Base-by-base conservation (phyloP, 1,284 basidiomycete species). In the Porogramme epimiltina region DNA sequence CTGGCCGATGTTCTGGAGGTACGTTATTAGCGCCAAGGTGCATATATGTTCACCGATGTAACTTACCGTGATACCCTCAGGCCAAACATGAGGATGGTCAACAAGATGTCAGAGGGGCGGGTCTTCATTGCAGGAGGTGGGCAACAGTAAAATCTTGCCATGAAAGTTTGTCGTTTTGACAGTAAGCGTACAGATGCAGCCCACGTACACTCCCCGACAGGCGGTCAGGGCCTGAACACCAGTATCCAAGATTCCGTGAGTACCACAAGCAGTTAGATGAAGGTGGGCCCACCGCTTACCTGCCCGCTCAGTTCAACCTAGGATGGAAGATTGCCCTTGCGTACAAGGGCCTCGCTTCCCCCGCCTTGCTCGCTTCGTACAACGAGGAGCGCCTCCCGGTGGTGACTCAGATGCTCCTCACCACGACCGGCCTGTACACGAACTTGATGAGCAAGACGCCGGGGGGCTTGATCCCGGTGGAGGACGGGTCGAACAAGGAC, bases 71-170 rank as follows among this genome's bases (percentile, higher is more conserved):
- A n/a, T n/a, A n/a, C n/a, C 1, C 9, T 1, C 36, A 75, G 73
- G 28, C 67, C 70, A 1, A 74, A 73, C 50, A 70, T 74, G 42
- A 56, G 72, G 6, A 70, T 73, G 66, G 69, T 69, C 1, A 63
- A 71, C 33, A 65, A 65, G 40, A 70, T 75, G 52, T 56, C 52
- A 13, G 62, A 65, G n/a, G 73, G 70, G 0, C 56, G 70, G 8
- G 66, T 66, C 1, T 73, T 75, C 49, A 52, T 76, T n/a, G 66
- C 62, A 3, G 73, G 74, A 59, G 74, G 73, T 75, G 9, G 11
- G 48, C 36, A 16, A 8, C 20, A 3, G 18, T 10, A 26, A 31
- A 13, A 31, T 31, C 28, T n/a, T n/a, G n/a, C n/a, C 6, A 31
- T 31, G 28, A 31, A 31, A 31, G 8, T 31, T 8, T 31, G 8